These are phyloP conservation scores for Sphagnum fallax DNA, from an alignment of 228 moss, liverwort and hornwort species.

Conservation along the genomic window DNA sequence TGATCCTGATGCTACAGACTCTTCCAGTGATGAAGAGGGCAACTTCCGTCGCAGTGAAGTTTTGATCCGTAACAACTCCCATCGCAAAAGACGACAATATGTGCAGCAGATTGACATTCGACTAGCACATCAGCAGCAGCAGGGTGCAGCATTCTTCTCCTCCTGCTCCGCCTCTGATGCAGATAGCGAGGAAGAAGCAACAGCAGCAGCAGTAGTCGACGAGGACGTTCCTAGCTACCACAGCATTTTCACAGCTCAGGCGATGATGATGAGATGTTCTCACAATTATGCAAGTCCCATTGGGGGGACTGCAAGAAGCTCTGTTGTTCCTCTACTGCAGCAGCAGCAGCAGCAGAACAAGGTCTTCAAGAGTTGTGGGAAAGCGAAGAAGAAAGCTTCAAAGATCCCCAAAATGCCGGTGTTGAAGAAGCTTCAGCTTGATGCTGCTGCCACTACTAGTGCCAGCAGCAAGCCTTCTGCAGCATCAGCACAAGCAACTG, in stretches of 20 bases:
- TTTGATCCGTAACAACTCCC: constrained; percentile 2
- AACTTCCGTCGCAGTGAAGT: constrained; percentile 16
- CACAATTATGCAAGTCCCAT: constrained; percentile 35
- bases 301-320: not conserved
- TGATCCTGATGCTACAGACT: constrained; percentile 61
- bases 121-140: too few relatives aligned
- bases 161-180: constrained; percentile 12
- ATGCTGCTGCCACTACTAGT: not conserved
- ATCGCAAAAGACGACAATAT: constrained; percentile 3
- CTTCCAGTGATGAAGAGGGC: constrained; percentile 52
- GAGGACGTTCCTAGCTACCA: constrained; percentile 27
- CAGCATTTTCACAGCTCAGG: constrained; percentile 24
- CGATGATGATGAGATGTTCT: constrained; percentile 26
- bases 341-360: constrained; percentile 11
- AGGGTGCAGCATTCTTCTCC: not conserved
- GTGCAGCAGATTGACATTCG: constrained; percentile 44
- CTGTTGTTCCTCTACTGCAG: too few relatives aligned
- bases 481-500: not conserved
- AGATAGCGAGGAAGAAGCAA: constrained; percentile 20
- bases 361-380: constrained; percentile 32
- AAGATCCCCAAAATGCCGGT: constrained; percentile 21
- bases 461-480: not conserved
- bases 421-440: constrained; percentile 14
- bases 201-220: too few relatives aligned
- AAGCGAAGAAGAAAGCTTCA: constrained; percentile 33